Conservation (phyloP, 2,329 filamentous ascomycete genomes). For the Talaromyces pinophilus region DNA sequence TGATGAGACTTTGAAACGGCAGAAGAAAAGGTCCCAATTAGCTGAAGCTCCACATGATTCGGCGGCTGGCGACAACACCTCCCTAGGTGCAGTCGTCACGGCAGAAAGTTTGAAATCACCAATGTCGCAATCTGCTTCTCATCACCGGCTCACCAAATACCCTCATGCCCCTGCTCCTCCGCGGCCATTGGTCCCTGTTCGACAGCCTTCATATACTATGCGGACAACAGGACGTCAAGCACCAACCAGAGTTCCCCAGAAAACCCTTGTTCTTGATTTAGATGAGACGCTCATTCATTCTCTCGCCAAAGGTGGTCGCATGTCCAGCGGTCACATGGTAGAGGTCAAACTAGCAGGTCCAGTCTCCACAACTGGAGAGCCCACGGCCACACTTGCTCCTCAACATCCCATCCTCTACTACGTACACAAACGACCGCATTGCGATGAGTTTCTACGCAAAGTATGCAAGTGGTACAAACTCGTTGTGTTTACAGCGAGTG, state of each 20-base stretch:
- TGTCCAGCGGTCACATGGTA: conserved; percentile 98
- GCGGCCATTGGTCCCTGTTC: conserved; percentile 81
- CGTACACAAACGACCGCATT: conserved; percentile 95
- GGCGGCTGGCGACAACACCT: conserved; percentile 26
- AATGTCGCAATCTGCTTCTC: conserved; percentile 68
- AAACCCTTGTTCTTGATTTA: conserved; percentile 91
- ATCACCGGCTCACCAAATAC: conserved; percentile 74
- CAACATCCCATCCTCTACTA: conserved; percentile 98
- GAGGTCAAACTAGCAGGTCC: conserved; percentile 74
- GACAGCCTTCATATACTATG: conserved; percentile 81
- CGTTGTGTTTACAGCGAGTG: conserved; percentile 93
- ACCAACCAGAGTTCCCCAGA: conserved; percentile 63
- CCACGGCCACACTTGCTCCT: conserved; percentile 68
- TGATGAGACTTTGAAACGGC: conserved; percentile 73
- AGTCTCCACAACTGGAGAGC: conserved; percentile 51
- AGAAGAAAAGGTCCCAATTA: conserved; percentile 49
- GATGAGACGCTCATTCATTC: conserved; percentile 98
- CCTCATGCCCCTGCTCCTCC: conserved; percentile 87
- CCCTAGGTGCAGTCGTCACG: conserved; percentile 57
- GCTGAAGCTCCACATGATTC: conserved; percentile 33
- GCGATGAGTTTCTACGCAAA: conserved; percentile 93
- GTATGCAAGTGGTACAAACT: conserved; percentile 98
- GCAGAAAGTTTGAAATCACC: conserved; percentile 87
- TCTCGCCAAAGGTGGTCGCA: conserved; percentile 92
- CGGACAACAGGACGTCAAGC: conserved; percentile 26